A percentile compares a stretch with the other conserved stretches of the same genome.
Conservation (phyloP, 352 stramenopile species). For the Pythium volutum region DNA sequence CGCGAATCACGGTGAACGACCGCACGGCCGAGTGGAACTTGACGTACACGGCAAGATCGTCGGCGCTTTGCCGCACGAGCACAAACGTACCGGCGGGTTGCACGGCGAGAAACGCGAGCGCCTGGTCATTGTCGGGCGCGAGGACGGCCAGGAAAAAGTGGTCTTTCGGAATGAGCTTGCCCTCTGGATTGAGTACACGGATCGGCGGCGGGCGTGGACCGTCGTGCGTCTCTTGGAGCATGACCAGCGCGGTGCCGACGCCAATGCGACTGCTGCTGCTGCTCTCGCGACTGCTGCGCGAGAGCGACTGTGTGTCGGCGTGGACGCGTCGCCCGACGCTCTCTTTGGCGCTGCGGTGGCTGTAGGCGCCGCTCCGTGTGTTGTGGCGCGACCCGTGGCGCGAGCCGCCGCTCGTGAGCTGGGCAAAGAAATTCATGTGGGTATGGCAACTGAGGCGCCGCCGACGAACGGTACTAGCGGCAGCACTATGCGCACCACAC, state of each 20-base stretch:
- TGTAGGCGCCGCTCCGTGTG: conserved; percentile 9
- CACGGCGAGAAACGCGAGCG: conserved; percentile 36
- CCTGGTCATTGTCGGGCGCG: conserved; percentile 36
- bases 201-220: not conserved
- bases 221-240: conserved; percentile 12
- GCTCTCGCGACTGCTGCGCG: not conserved
- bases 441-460: not conserved
- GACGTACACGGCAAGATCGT: conserved; percentile 45
- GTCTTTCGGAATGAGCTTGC: conserved; percentile 8
- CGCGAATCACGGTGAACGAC: conserved; percentile 39
- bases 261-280: not conserved
- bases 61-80: conserved; percentile 36
- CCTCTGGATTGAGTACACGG: conserved; percentile 2
- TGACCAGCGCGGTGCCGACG: conserved; percentile 20
- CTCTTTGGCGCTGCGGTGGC: conserved; percentile 22
- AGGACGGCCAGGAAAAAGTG: conserved; percentile 50
- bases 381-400: not conserved
- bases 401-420: conserved; percentile 4
- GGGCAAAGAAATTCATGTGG: conserved; percentile 21
- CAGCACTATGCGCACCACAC: too few species aligned
- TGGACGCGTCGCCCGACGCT: conserved; percentile 23
- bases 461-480: not conserved
- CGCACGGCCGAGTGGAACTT: conserved; percentile 55
- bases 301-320: conserved; percentile 8
- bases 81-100: conserved; percentile 50